phyloP scores from a whole-genome alignment of 139 green algal species.

The Chlamydomonas applanata region DNA sequence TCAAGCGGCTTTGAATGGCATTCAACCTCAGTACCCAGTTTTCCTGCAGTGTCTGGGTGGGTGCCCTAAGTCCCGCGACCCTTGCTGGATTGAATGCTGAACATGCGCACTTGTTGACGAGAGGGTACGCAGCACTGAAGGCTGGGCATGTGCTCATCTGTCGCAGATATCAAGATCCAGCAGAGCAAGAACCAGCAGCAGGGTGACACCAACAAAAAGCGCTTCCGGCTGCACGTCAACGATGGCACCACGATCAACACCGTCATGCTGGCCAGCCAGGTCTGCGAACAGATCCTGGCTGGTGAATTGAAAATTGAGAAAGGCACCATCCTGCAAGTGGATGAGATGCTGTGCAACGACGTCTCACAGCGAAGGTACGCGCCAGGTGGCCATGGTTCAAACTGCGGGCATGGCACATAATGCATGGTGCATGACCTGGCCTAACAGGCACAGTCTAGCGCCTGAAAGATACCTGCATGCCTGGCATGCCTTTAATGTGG shows the following conservation, averaged over 20 bases:
- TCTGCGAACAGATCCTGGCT: constrained; percentile 55
- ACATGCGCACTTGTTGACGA: too few relatives aligned
- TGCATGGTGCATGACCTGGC: too few relatives aligned
- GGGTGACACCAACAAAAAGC: background rate
- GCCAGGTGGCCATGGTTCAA: background rate
- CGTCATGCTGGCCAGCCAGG: constrained; percentile 81
- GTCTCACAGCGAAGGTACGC: constrained; percentile 32
- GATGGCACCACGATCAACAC: constrained; percentile 37
- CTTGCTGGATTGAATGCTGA: too few relatives aligned
- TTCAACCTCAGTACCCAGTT: too few relatives aligned
- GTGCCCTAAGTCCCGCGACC: too few relatives aligned
- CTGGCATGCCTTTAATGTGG: too few relatives aligned
- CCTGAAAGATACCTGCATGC: too few relatives aligned
- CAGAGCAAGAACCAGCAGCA: background rate
- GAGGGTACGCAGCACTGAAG: too few relatives aligned
- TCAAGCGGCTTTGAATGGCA: too few relatives aligned
- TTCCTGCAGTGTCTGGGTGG: too few relatives aligned
- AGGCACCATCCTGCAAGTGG: constrained; percentile 57
- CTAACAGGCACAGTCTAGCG: too few relatives aligned
- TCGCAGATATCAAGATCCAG: background rate
- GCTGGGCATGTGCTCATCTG: background rate
- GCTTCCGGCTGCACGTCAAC: constrained; percentile 27
- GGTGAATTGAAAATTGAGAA: constrained; percentile 35
- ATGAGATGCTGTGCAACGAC: constrained; percentile 67
- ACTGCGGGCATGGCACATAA: background rate